Base-by-base conservation (phyloP, 148 eudicot genomes). In the Nepenthes gracilis region DNA sequence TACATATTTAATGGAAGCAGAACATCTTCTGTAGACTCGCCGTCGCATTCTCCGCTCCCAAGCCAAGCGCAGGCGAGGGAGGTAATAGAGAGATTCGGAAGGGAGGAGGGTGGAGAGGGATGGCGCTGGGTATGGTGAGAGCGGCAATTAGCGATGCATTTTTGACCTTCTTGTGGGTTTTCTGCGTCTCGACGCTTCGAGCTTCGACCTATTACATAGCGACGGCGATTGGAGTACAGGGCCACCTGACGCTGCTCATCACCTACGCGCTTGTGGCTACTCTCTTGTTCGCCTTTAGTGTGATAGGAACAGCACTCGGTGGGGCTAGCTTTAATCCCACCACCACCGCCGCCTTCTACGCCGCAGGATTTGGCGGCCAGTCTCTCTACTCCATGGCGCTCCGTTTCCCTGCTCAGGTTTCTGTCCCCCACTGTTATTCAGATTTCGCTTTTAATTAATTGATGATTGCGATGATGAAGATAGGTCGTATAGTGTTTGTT, bases 271-370 rank as follows among this genome's bases (percentile, higher is more conserved):
- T 72, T 0, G 56, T 77, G 6, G 56, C 58, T 32, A 8, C 66
- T 43, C 55, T 57, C 33, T 49, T 76, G 1, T n/a, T 72, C 11
- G n/a, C 72, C 6, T 76, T 73, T 35, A 69, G 67, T 47, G 48
- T 38, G 6, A 35, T 72, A 32, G 68, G 67, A 8, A 35, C 55
- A 14, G 45, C 35, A 2, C 80, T 76, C 9, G 80, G 80, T 34
- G 81, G 81, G n/a, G 77, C 81, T 40, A 69, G 68, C 58, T 77
- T 73, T 66, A 73, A 77, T 12, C 81, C 81, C 54, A 70, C 81
- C 23, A 70, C 47, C 9, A 77, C 71, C 43, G 71, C 71, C 58
- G 61, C 70, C 60, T 61, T 73, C 43, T 73, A 72, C n/a, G 65
- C 68, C 37, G 77, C 77, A 14, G 81, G 81, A 12, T 45, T 77